phyloP scores from a whole-genome alignment of 345 rosid species.

The Turnera subulata region DNA sequence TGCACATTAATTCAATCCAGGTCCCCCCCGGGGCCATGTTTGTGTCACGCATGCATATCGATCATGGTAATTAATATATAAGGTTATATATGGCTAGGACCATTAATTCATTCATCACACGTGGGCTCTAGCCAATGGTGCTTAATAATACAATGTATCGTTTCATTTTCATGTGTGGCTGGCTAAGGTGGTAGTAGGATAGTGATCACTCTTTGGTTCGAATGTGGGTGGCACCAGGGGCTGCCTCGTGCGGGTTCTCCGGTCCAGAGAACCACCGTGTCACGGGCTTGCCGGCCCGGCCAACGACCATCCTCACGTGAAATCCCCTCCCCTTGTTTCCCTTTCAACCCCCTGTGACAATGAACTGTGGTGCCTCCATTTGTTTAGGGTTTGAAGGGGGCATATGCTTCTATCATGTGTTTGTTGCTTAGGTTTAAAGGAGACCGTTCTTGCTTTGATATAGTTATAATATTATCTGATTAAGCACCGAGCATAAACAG shows the following conservation, averaged over 20 bases:
- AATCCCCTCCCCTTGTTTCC: background rate
- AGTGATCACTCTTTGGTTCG: background rate
- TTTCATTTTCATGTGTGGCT: background rate
- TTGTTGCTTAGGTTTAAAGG: background rate
- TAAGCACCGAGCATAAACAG: background rate
- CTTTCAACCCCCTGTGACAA: background rate
- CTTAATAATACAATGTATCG: background rate
- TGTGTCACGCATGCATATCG: background rate
- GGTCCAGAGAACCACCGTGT: constrained; percentile 9
- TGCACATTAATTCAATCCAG: background rate
- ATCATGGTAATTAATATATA: constrained; percentile 2
- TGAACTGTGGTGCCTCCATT: background rate
- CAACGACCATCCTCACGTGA: constrained; percentile 8
- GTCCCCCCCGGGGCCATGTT: background rate
- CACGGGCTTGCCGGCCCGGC: background rate
- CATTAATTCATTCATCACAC: background rate
- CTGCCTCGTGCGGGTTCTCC: constrained; percentile 5
- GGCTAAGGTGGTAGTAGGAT: background rate
- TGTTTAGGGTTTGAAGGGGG: too few species aligned
- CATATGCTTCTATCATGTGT: too few species aligned
- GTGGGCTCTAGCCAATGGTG: constrained; percentile 3
- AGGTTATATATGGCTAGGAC: constrained; percentile 3
- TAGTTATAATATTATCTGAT: background rate
- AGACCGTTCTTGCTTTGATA: background rate
- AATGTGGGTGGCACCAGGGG: constrained; percentile 13